phyloP scores from a whole-genome alignment of 75 land plant species.

The Ceratopteris richardii region DNA sequence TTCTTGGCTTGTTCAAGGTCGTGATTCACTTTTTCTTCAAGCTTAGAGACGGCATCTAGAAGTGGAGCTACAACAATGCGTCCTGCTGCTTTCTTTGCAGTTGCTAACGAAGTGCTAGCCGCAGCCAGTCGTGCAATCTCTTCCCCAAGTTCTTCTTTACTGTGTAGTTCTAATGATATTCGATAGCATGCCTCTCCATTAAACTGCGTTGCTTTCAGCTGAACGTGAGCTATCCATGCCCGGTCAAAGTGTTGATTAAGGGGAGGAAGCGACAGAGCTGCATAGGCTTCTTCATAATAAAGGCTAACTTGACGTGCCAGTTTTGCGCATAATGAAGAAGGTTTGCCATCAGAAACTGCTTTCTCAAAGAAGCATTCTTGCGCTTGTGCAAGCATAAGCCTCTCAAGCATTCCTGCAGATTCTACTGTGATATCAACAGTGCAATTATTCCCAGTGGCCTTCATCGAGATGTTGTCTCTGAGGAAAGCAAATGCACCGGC shows the following conservation, averaged over 20 bases:
- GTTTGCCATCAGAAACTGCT: constrained; percentile 80
- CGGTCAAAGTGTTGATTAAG: constrained; percentile 91
- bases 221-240: constrained; percentile 90
- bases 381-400: constrained; percentile 98
- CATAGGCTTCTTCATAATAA: constrained; percentile 86
- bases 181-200: constrained; percentile 86
- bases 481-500: constrained; percentile 90
- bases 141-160: constrained; percentile 92
- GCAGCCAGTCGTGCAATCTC: constrained; percentile 81
- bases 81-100: constrained; percentile 69
- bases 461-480: constrained; percentile 61
- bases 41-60: constrained; percentile 59
- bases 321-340: constrained; percentile 71
- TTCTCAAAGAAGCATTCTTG: constrained; percentile 99
- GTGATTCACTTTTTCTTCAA: constrained; percentile 63
- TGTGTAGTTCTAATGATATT: constrained; percentile 69
- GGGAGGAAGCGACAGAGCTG: constrained; percentile 56
- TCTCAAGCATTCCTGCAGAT: constrained; percentile 90
- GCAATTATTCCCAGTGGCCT: constrained; percentile 45
- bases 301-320: constrained; percentile 83
- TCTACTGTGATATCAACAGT: constrained; percentile 78
- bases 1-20: constrained; percentile 88
- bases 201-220: constrained; percentile 85
- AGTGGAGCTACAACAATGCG: constrained; percentile 72
- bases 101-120: constrained; percentile 59